Evolutionary conservation across 139 green algal species (phyloP).

Genomic region (Tetradesmus obliquus): DNA sequence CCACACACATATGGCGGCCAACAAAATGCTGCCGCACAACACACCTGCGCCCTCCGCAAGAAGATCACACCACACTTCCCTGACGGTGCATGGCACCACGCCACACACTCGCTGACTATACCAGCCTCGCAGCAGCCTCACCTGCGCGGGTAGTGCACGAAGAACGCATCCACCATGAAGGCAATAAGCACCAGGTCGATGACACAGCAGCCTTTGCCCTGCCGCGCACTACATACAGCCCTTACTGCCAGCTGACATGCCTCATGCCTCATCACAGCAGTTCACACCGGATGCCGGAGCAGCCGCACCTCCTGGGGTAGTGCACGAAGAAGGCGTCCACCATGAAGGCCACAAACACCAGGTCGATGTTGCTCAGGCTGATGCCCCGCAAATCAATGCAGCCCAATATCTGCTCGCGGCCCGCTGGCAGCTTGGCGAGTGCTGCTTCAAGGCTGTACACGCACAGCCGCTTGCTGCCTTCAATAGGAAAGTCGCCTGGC

Average conservation of each 20-base stretch:
- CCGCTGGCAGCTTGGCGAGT: constrained; percentile 59
- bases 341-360: constrained; percentile 91
- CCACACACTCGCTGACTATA: no score
- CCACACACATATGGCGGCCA: no score
- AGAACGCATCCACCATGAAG: constrained; percentile 94
- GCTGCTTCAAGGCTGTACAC: constrained; percentile 80
- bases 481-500: constrained; percentile 73
- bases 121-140: no score
- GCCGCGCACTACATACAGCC: no score
- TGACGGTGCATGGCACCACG: no score
- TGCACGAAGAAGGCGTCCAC: constrained; percentile 96
- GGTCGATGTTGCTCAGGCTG: constrained; percentile 83
- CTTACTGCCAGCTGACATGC: no score
- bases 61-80: no score
- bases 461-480: constrained; percentile 80
- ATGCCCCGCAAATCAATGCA: constrained; percentile 96
- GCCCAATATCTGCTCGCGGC: constrained; percentile 86
- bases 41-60: no score
- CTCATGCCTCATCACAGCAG: no score
- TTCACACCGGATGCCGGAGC: neutral
- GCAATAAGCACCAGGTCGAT: constrained; percentile 92
- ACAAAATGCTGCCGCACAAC: no score
- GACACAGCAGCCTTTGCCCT: no score
- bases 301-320: constrained; percentile 82
- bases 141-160: no score